These are phyloP conservation scores for Fonsecaea pedrosoi DNA, from an alignment of 2,329 filamentous ascomycete species.

Conservation along the genomic window DNA sequence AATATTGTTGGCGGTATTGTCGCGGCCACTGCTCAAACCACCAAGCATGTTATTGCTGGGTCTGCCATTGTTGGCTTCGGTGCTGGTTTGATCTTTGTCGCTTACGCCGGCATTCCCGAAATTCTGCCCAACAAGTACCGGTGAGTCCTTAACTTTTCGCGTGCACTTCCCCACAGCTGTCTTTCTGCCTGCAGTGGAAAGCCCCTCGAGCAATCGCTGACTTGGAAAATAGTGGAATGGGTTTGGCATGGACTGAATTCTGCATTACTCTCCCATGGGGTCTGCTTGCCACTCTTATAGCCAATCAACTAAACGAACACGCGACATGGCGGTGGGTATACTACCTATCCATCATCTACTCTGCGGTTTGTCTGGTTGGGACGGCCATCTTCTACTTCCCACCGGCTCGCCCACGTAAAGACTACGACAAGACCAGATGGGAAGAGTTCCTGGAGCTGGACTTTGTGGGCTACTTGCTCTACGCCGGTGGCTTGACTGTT, in stretches of 20 bases:
- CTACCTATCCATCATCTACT: constrained; percentile 40
- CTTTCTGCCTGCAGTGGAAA: background rate
- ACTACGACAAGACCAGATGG: constrained; percentile 40
- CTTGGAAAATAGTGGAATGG: constrained; percentile 46
- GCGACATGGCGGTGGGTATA: constrained; percentile 60
- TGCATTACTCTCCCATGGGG: constrained; percentile 23
- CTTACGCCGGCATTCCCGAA: constrained; percentile 47
- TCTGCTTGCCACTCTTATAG: constrained; percentile 54
- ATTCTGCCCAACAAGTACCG: constrained; percentile 49
- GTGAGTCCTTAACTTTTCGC: constrained; percentile 43
- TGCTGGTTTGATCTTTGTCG: constrained; percentile 48
- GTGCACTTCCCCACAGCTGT: constrained; percentile 16
- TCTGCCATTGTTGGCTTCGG: constrained; percentile 46
- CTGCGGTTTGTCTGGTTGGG: constrained; percentile 38
- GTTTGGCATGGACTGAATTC: constrained; percentile 45
- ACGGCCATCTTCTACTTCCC: constrained; percentile 58
- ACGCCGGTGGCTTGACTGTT: constrained; percentile 49
- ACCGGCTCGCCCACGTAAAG: constrained; percentile 55
- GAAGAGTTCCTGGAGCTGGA: constrained; percentile 55
- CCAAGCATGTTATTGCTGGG: constrained; percentile 48
- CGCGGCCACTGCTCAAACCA: constrained; percentile 45
- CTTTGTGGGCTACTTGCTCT: constrained; percentile 54
- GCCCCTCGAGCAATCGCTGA: constrained; percentile 34
- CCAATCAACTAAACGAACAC: constrained; percentile 52
- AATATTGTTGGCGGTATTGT: constrained; percentile 49